phyloP scores from a whole-genome alignment of 116 monocot species.

The Cymodocea nodosa region DNA sequence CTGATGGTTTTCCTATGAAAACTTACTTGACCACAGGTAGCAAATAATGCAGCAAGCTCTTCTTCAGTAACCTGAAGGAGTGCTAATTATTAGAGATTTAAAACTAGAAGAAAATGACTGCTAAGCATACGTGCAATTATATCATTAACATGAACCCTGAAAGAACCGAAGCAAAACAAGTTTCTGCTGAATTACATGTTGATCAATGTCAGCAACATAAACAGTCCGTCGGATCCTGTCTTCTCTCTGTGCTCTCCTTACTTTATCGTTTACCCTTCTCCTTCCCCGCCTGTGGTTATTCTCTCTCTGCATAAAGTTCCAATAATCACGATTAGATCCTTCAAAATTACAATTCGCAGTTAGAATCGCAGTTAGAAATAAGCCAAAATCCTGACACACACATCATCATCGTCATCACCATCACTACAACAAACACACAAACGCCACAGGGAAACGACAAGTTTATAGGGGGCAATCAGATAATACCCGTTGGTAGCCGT shows the following conservation, averaged over 20 bases:
- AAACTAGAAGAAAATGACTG: background rate
- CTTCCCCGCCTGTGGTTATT: slow-evolving; percentile 46
- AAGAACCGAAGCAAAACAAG: background rate
- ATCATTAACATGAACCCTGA: background rate
- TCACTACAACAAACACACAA: background rate
- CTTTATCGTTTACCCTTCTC: slow-evolving; percentile 45
- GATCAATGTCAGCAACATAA: slow-evolving; percentile 88
- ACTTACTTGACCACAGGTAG: slow-evolving; percentile 57
- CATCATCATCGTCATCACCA: too few species aligned
- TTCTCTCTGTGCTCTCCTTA: slow-evolving; percentile 45
- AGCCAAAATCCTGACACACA: background rate
- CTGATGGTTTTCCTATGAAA: background rate
- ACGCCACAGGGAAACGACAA: background rate
- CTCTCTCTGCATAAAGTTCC: slow-evolving; percentile 30
- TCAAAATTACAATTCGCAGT: background rate
- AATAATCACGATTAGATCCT: background rate
- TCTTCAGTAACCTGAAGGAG: slow-evolving; percentile 59
- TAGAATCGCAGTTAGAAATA: background rate
- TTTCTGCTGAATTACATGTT: slow-evolving; percentile 16
- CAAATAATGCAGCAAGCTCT: slow-evolving; percentile 59
- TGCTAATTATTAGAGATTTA: background rate
- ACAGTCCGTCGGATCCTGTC: slow-evolving; percentile 73
- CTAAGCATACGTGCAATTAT: too few species aligned
- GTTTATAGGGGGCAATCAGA: background rate
- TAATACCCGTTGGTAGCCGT: slow-evolving; percentile 31